Conservation (phyloP, 306 rosid species). For the Glycyrrhiza uralensis region DNA sequence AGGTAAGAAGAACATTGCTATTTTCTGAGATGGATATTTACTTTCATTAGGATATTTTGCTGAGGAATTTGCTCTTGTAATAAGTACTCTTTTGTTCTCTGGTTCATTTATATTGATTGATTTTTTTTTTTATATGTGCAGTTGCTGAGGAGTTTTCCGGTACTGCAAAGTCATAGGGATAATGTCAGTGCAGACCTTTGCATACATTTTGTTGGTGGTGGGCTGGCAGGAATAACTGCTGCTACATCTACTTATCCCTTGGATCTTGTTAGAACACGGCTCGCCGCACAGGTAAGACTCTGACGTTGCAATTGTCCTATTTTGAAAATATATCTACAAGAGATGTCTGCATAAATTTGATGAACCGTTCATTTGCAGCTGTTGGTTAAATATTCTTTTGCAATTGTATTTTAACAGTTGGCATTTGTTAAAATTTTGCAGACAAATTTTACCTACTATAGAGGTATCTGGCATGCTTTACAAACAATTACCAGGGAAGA, state of each 20-base stretch:
- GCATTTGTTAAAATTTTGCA: conserved; percentile 43
- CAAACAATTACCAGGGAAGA: conserved; percentile 77
- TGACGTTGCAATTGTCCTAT: background rate
- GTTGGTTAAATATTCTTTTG: background rate
- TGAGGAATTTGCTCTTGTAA: background rate
- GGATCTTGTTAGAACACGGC: conserved; percentile 98
- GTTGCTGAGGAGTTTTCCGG: conserved; percentile 57
- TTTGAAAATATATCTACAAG: background rate
- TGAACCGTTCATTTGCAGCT: background rate
- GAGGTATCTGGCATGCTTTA: conserved; percentile 79
- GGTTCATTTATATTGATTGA: background rate
- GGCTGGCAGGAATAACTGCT: conserved; percentile 92
- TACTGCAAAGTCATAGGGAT: conserved; percentile 46
- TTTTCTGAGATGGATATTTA: background rate
- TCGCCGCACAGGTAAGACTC: conserved; percentile 85
- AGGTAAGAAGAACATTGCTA: conserved; percentile 67
- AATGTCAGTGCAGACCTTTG: conserved; percentile 58
- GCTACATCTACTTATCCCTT: conserved; percentile 88
- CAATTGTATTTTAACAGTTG: conserved; percentile 1
- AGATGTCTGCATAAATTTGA: conserved; percentile 1
- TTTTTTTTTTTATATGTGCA: conserved; percentile 30
- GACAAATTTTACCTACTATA: conserved; percentile 75
- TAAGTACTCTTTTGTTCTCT: background rate
- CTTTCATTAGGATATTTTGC: background rate
- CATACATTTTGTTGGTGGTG: conserved; percentile 82